Evolutionary conservation across 2,329 filamentous ascomycete species (phyloP).

Genomic region (Xylariaceae sp.): DNA sequence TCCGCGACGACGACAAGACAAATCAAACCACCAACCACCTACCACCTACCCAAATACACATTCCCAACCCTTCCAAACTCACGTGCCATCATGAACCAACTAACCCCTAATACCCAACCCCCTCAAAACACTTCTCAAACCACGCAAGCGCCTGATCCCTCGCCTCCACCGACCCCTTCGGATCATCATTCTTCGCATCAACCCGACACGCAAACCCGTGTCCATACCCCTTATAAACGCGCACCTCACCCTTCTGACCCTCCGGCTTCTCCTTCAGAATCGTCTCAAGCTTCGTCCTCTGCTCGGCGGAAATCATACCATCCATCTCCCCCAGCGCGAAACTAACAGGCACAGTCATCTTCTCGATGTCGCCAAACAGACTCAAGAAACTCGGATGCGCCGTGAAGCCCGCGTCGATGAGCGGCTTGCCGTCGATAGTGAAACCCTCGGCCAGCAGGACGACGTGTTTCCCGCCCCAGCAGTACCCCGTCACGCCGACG

Average conservation of each 20-base stretch:
- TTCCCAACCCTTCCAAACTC: too few relatives aligned
- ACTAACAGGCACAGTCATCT: constrained; percentile 40
- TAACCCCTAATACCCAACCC: constrained; percentile 14
- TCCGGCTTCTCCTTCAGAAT: constrained; percentile 35
- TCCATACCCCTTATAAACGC: constrained; percentile 35
- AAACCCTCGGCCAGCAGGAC: constrained; percentile 41
- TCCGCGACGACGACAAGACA: neutral
- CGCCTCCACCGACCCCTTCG: constrained; percentile 25
- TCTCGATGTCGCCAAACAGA: constrained; percentile 44
- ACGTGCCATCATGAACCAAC: neutral
- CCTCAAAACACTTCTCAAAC: constrained; percentile 27
- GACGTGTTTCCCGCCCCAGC: constrained; percentile 57
- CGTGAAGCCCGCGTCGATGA: constrained; percentile 49
- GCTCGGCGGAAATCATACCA: constrained; percentile 32
- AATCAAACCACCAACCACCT: neutral
- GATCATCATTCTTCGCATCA: constrained; percentile 23
- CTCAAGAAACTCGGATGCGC: constrained; percentile 48
- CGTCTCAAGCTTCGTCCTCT: constrained; percentile 33
- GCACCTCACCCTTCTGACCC: constrained; percentile 33
- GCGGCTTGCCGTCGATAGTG: constrained; percentile 28
- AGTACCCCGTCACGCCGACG: constrained; percentile 54
- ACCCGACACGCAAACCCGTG: constrained; percentile 38
- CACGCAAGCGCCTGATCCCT: constrained; percentile 32
- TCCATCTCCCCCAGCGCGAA: constrained; percentile 45
- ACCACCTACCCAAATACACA: neutral